Conservation (phyloP, 306 rosid species). For the Biancaea sappan region DNA sequence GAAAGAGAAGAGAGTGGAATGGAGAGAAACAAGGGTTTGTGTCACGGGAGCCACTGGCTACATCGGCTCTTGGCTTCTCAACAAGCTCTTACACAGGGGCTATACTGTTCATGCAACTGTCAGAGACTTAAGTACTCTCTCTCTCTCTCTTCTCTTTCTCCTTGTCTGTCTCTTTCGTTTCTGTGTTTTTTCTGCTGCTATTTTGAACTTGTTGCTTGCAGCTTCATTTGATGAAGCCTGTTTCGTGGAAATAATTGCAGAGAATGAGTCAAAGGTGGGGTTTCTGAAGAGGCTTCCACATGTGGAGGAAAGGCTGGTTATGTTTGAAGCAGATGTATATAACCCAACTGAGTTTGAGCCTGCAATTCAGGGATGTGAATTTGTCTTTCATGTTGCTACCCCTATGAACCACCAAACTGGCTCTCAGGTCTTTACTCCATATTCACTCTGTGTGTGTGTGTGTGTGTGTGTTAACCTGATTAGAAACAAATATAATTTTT, state of each 20-base stretch:
- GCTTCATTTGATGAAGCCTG: too few relatives aligned
- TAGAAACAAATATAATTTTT: too few relatives aligned
- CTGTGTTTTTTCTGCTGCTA: not conserved
- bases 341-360: constrained; percentile 35
- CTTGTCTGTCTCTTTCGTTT: too few relatives aligned
- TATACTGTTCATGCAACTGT: constrained; percentile 55
- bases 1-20: not conserved
- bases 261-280: constrained; percentile 38
- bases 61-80: constrained; percentile 43
- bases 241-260: constrained; percentile 26
- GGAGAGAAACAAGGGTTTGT: constrained; percentile 40
- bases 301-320: constrained; percentile 29
- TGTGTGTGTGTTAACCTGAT: too few relatives aligned
- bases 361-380: constrained; percentile 46
- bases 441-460: too few relatives aligned
- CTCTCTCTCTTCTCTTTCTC: too few relatives aligned
- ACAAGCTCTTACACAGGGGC: constrained; percentile 48
- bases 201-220: not conserved
- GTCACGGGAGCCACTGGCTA: constrained; percentile 55
- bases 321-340: constrained; percentile 53
- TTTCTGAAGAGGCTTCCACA: constrained; percentile 46
- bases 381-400: constrained; percentile 58
- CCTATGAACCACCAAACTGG: constrained; percentile 30
- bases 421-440: constrained; percentile 45
- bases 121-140: constrained; percentile 43